Percentiles rank a stretch among this genome's conserved stretches.
These are phyloP conservation scores for Plantago lanceolata DNA, from an alignment of 305 asterid genomes.

Conservation along the genomic window DNA sequence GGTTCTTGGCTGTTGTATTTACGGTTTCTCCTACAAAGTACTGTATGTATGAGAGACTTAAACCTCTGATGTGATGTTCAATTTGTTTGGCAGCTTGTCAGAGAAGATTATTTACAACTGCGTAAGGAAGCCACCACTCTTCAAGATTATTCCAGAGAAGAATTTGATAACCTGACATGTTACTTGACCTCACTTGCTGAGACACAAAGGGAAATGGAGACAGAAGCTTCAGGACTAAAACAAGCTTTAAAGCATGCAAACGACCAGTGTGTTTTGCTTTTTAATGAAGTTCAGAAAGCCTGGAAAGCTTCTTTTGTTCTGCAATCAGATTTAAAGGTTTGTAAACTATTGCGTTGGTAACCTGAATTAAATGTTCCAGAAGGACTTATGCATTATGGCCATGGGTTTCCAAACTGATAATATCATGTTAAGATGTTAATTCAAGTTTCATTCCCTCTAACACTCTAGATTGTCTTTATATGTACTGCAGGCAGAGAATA, in stretches of 20 bases:
- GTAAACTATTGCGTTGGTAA: conserved; percentile 21
- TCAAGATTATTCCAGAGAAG: conserved; percentile 89
- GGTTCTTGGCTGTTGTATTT: conserved; percentile 10
- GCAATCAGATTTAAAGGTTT: conserved; percentile 95
- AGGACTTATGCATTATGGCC: too few species aligned
- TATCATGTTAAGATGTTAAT: not conserved
- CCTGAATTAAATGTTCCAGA: not conserved
- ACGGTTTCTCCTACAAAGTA: conserved; percentile 7
- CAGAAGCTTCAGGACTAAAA: conserved; percentile 52
- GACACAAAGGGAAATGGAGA: conserved; percentile 63
- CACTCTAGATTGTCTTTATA: conserved; percentile 19
- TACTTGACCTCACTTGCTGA: conserved; percentile 94
- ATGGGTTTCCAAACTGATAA: conserved; percentile 13
- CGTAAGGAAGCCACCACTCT: conserved; percentile 85
- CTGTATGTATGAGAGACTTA: conserved; percentile 13
- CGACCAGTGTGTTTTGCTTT: conserved; percentile 89
- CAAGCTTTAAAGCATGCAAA: conserved; percentile 74
- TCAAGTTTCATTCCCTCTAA: conserved; percentile 18
- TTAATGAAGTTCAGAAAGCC: conserved; percentile 97
- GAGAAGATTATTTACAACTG: conserved; percentile 72
- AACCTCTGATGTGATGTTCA: conserved; percentile 21
- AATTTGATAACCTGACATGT: conserved; percentile 82
- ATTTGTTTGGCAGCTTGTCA: conserved; percentile 63
- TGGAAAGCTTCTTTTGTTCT: conserved; percentile 88
- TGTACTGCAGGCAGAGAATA: conserved; percentile 72